Evolutionary conservation across 2,329 filamentous ascomycete species (phyloP), one percentile per base, ranked within the genome.

Genomic region (Pseudogymnoascus sp.): DNA sequence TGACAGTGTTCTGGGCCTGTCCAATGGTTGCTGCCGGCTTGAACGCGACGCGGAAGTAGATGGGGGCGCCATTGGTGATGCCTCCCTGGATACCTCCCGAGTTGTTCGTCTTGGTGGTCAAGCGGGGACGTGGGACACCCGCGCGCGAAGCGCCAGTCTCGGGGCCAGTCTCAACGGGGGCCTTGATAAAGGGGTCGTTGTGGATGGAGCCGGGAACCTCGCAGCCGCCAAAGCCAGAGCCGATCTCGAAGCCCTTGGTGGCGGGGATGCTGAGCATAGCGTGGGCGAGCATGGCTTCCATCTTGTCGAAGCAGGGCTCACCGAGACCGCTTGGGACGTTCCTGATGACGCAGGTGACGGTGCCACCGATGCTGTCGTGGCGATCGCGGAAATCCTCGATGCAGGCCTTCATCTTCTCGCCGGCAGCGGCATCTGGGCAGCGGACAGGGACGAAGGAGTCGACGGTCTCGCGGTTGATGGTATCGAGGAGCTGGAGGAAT

Each of bases 261-360:
- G 95, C 92, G 4, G 95, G 95, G 71, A 97, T 96, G 74, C 87
- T 91, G 67, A 97, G 83, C 90, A 99, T 97, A 60, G 90, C 95
- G 73, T 97, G 93, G 26, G 86, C 93, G 57, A 99, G 86, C 74
- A 84, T 85, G 7, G 95, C 95, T 80, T 99, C 93, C 50, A 97
- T 82, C 80, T 97, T 97, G 77, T 96, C 91, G 76, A 99, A 97
- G 76, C 86, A 90, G 0, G 93, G 95, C 81, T 97, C 95, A 65
- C 95, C 95, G 2, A 97, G 83, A 0, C 93, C 93, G 42, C 85
- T 83, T 28, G 93, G 95, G 7, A 86, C 85, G 72, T 96, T 93
- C 67, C 90, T 85, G 73, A 97, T 92, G 40, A 97, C 90, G 71
- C 93, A 97, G 53, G 92, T 96, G 17, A 97, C 92, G 11, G 91